A percentile compares a stretch with the other conserved stretches of the same genome.
Evolutionary conservation across 192 early-diverging fungal species (phyloP).

Genomic region (Glomus cerebriforme): DNA sequence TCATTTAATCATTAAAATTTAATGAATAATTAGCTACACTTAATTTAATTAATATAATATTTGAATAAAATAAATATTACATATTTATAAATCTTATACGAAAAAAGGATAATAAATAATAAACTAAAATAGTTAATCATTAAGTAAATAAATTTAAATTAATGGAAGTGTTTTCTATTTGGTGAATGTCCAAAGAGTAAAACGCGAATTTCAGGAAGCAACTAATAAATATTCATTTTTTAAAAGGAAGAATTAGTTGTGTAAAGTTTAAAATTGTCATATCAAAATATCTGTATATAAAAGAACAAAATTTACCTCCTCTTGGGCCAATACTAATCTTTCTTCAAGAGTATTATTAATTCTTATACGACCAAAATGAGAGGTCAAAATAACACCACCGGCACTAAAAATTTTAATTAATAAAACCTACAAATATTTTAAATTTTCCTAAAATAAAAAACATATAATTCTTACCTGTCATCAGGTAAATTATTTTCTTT

Average conservation of each 20-base stretch:
- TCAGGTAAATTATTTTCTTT: conserved; percentile 69
- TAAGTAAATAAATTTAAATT: conserved; percentile 32
- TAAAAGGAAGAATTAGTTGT: neutral
- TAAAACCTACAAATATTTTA: neutral
- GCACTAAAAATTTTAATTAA: conserved; percentile 49
- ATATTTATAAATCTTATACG: too few relatives aligned
- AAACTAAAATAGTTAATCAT: too few relatives aligned
- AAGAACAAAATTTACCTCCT: conserved; percentile 57
- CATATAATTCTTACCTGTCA: conserved; percentile 44
- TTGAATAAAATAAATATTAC: too few relatives aligned
- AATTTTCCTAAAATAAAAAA: neutral
- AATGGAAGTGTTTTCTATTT: conserved; percentile 92
- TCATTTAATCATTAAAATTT: too few relatives aligned
- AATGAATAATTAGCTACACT: too few relatives aligned
- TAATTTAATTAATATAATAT: too few relatives aligned
- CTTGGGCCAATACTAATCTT: conserved; percentile 80
- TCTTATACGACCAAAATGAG: conserved; percentile 75
- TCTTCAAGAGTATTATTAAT: conserved; percentile 90
- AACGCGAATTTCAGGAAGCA: conserved; percentile 93
- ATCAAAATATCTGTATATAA: neutral
- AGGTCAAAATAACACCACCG: conserved; percentile 86
- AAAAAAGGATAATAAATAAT: too few relatives aligned
- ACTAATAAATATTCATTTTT: conserved; percentile 47
- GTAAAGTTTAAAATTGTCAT: neutral
- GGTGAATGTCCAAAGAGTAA: conserved; percentile 90